Conservation (phyloP, 768 basidiomycete species). For the Phylloporus sp. region DNA sequence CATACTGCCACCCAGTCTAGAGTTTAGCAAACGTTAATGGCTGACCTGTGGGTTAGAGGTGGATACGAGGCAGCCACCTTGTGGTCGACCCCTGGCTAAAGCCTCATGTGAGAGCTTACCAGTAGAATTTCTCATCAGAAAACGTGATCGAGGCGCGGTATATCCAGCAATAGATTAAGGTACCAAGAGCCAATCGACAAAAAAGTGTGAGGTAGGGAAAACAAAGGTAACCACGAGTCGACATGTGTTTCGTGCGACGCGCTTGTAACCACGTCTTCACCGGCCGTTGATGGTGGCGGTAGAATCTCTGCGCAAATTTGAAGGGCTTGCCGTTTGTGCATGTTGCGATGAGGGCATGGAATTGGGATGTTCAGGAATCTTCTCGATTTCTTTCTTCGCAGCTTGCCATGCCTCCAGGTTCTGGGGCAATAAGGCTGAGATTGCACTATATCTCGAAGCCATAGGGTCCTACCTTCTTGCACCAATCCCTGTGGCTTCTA, state of each 20-base stretch:
- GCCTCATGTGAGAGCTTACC: slow-evolving; percentile 9
- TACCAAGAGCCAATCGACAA: slow-evolving; percentile 12
- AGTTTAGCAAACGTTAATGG: slow-evolving; percentile 1
- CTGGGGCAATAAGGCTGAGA: slow-evolving; percentile 38
- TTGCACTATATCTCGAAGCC: slow-evolving; percentile 5
- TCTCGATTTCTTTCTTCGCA: slow-evolving; percentile 85
- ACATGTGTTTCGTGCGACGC: slow-evolving; percentile 7
- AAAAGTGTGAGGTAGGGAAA: slow-evolving; percentile 4
- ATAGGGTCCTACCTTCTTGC: slow-evolving; percentile 66
- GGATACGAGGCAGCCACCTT: not conserved
- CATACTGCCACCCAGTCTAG: not conserved
- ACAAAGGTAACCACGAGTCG: slow-evolving; percentile 9
- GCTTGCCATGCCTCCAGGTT: slow-evolving; percentile 98
- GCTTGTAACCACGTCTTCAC: slow-evolving; percentile 25
- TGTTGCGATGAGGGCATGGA: slow-evolving; percentile 42
- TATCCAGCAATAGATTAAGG: slow-evolving; percentile 23
- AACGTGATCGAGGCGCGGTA: slow-evolving; percentile 12
- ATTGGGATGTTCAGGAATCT: slow-evolving; percentile 90
- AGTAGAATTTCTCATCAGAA: slow-evolving; percentile 8
- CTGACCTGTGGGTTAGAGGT: not conserved
- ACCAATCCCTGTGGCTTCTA: slow-evolving; percentile 91
- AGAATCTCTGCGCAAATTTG: slow-evolving; percentile 55
- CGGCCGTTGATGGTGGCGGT: slow-evolving; percentile 66
- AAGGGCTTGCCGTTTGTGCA: slow-evolving; percentile 32
- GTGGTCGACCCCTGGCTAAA: not conserved